Conservation (phyloP, 768 basidiomycete species). For the Ephemerocybe angulata region DNA sequence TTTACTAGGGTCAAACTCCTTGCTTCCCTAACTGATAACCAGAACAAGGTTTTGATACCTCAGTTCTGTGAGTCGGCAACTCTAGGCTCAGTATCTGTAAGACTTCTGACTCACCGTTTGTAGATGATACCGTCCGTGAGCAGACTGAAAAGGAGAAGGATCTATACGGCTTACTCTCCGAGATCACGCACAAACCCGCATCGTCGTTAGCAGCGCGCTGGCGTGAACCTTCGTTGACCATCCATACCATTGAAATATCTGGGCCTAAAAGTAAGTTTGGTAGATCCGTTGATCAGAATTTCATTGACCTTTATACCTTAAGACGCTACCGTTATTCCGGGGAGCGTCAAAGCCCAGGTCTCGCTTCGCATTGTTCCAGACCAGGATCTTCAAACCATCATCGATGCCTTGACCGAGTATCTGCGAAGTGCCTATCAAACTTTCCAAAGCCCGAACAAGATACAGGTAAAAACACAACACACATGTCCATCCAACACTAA, state of each 20-base stretch:
- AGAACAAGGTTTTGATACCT: constrained; percentile 64
- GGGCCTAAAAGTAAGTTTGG: constrained; percentile 66
- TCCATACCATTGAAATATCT: constrained; percentile 81
- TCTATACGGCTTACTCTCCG: constrained; percentile 65
- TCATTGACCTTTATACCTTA: background rate
- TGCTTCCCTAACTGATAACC: constrained; percentile 58
- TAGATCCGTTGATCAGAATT: background rate
- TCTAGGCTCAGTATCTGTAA: background rate
- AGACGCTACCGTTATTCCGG: constrained; percentile 90
- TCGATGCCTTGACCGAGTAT: constrained; percentile 54
- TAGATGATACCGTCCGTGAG: constrained; percentile 76
- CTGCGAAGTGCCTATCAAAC: constrained; percentile 54
- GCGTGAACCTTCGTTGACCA: constrained; percentile 86
- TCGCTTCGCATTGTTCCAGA: constrained; percentile 94
- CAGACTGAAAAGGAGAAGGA: constrained; percentile 63
- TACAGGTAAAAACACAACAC: too few relatives aligned
- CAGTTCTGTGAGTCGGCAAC: constrained; percentile 71
- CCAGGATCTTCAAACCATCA: constrained; percentile 73
- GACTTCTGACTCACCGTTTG: background rate
- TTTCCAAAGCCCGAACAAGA: constrained; percentile 63
- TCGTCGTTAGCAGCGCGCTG: constrained; percentile 73
- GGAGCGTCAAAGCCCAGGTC: constrained; percentile 75
- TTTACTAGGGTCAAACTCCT: constrained; percentile 69
- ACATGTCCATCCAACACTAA: too few relatives aligned
- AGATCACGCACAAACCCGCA: constrained; percentile 63